phyloP scores from a whole-genome alignment of 2,329 filamentous ascomycete species.

The Pseudocercospora cruenta region DNA sequence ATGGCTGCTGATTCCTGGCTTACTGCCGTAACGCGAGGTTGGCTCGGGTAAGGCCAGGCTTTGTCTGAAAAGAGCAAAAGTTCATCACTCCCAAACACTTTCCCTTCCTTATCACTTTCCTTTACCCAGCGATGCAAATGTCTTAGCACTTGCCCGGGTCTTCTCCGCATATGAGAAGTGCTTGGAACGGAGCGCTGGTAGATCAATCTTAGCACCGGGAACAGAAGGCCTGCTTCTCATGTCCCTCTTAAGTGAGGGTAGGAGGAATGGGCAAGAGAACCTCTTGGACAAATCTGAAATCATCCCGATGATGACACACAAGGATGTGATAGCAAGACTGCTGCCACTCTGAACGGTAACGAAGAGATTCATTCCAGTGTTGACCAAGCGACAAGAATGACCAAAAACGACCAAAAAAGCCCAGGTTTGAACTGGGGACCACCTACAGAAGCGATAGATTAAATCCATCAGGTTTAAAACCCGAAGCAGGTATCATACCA shows the following conservation, averaged over 20 bases:
- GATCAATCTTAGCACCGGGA: conserved; percentile 37
- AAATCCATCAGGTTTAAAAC: not conserved
- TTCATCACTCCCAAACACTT: not conserved
- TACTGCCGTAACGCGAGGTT: not conserved
- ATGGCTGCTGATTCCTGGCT: conserved; percentile 7
- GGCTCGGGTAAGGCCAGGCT: not conserved
- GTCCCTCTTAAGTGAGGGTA: conserved; percentile 32
- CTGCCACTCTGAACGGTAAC: not conserved
- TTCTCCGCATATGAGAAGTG: conserved; percentile 40
- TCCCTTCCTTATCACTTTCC: conserved; percentile 5
- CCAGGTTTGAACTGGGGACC: not conserved
- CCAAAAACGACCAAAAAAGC: not conserved
- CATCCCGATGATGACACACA: not conserved
- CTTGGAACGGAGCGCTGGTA: conserved; percentile 55
- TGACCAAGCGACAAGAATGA: not conserved
- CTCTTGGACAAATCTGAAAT: conserved; percentile 38
- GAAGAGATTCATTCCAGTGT: not conserved
- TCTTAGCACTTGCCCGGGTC: conserved; percentile 47
- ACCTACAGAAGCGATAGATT: conserved; percentile 1
- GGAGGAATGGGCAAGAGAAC: conserved; percentile 44
- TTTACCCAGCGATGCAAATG: conserved; percentile 49
- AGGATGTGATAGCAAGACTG: not conserved
- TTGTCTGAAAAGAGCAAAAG: not conserved
- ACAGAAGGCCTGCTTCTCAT: conserved; percentile 42
- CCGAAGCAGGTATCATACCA: not conserved